Evolutionary conservation across 352 stramenopile species (phyloP).

Genomic region (Phytophthora palmivora): DNA sequence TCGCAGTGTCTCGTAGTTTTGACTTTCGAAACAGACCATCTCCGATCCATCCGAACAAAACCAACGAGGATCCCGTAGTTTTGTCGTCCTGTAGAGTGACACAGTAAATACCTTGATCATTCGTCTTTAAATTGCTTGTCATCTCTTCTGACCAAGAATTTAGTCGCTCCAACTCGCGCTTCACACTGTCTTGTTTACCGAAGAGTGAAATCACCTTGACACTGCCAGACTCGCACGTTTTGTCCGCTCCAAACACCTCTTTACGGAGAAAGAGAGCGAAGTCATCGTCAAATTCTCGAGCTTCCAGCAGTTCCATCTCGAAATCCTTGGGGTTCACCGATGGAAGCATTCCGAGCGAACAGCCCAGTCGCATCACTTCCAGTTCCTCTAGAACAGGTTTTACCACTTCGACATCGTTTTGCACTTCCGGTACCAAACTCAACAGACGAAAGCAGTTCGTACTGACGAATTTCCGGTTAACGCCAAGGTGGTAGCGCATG

Average conservation of each 20-base stretch:
- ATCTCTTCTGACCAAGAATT: conserved; percentile 56
- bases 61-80: conserved; percentile 19
- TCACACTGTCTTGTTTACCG: conserved; percentile 65
- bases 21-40: conserved; percentile 49
- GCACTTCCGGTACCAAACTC: conserved; percentile 51
- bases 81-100: conserved; percentile 14
- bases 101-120: conserved; percentile 73
- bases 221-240: conserved; percentile 2
- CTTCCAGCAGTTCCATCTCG: conserved; percentile 56
- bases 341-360: conserved; percentile 55
- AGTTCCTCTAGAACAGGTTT: conserved; percentile 75
- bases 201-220: conserved; percentile 61
- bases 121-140: conserved; percentile 37
- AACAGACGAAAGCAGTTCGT: conserved; percentile 64
- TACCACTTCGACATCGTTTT: conserved; percentile 75
- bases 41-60: conserved; percentile 73
- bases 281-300: conserved; percentile 69
- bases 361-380: conserved; percentile 74
- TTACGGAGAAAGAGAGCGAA: conserved; percentile 65
- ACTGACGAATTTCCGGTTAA: conserved; percentile 31
- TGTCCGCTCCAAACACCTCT: conserved; percentile 45
- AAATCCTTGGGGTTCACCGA: conserved; percentile 61
- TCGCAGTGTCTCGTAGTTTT: conserved; percentile 63
- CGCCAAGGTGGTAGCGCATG: conserved; percentile 29
- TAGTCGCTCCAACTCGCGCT: conserved; percentile 42